These are phyloP conservation scores for Aspergillus homomorphus DNA, from an alignment of 495 filamentous ascomycete species.

Conservation along the genomic window DNA sequence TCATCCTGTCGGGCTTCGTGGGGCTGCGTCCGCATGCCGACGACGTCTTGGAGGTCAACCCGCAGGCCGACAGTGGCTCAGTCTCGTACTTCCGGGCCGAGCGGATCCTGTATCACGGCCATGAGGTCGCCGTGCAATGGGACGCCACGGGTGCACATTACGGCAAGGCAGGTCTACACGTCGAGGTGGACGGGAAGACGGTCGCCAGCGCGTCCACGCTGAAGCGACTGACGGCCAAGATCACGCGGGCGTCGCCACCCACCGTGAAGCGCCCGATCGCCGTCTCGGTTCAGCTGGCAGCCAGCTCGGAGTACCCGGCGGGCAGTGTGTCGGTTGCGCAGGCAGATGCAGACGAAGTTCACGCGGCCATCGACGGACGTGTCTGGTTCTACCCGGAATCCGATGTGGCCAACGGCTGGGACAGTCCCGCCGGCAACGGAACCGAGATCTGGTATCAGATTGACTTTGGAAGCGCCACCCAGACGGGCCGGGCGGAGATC, in stretches of 20 bases:
- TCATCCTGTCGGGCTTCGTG: conserved; percentile 26
- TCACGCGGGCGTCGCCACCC: conserved; percentile 9
- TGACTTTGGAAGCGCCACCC: conserved; percentile 11
- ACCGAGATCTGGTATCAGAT: conserved; percentile 24
- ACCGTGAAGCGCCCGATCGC: conserved; percentile 17
- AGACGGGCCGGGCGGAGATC: conserved; percentile 17
- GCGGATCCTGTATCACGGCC: conserved; percentile 30
- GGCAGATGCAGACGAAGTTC: conserved; percentile 19
- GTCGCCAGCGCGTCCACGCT: conserved; percentile 12
- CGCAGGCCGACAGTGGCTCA: conserved; percentile 15
- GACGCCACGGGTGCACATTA: conserved; percentile 23
- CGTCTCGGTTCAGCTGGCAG: conserved; percentile 22
- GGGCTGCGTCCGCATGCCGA: conserved; percentile 27
- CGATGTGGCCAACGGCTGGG: conserved; percentile 24
- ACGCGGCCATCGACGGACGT: conserved; percentile 28
- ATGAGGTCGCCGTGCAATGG: conserved; percentile 29
- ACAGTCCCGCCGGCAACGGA: conserved; percentile 20
- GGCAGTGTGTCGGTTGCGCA: conserved; percentile 24
- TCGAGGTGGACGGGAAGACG: conserved; percentile 24
- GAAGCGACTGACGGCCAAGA: conserved; percentile 13
- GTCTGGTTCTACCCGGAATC: conserved; percentile 23
- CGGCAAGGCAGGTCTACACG: conserved; percentile 19
- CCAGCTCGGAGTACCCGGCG: conserved; percentile 15
- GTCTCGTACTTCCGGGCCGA: conserved; percentile 30
- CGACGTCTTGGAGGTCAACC: conserved; percentile 29